These are phyloP conservation scores for Leonotis leonurus DNA, from an alignment of 257 asterid species.

Conservation along the genomic window DNA sequence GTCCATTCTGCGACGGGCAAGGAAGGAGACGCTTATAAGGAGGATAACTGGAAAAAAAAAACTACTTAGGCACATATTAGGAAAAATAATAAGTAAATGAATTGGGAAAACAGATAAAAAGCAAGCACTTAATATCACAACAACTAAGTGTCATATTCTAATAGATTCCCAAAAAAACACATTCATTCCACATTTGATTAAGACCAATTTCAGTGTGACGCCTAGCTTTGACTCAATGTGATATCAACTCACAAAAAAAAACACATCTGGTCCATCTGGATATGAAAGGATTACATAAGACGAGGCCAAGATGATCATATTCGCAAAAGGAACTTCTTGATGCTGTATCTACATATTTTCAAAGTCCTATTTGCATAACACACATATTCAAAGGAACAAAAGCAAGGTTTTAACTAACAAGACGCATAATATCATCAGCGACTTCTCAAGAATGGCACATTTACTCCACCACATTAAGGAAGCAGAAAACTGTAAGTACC, in stretches of 20 bases:
- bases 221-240: not conserved
- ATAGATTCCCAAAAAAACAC: no score
- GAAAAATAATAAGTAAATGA: not conserved
- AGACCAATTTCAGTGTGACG: no score
- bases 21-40: conserved; percentile 78
- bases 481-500: conserved; percentile 38
- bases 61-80: not conserved
- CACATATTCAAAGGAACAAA: not conserved
- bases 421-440: not conserved
- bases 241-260: not conserved
- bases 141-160: no score
- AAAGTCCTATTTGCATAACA: not conserved
- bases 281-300: not conserved
- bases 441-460: no score
- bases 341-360: not conserved
- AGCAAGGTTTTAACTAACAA: no score
- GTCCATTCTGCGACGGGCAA: conserved; percentile 67
- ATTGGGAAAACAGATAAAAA: conserved; percentile 1
- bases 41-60: conserved; percentile 50
- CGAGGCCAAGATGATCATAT: not conserved
- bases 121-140: conserved; percentile 1
- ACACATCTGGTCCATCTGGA: no score
- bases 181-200: not conserved
- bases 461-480: not conserved
- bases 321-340: not conserved